Evolutionary conservation across 345 rosid species (phyloP), one percentile per base, ranked within the genome.

Genomic region (Aquilaria sinensis): DNA sequence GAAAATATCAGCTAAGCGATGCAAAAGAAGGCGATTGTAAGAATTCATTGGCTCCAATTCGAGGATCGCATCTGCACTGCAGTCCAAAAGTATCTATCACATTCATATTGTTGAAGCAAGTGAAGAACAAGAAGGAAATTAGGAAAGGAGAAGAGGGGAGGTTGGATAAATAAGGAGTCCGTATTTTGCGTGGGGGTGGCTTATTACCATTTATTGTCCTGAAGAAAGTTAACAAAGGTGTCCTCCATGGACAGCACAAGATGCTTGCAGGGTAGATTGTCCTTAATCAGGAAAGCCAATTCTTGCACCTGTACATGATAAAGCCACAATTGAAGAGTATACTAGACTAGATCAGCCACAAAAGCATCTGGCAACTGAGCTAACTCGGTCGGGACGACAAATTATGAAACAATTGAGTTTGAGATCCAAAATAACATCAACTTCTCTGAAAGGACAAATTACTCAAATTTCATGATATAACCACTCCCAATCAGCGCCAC

Each of bases 11-110:
- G 89, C 92, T 51, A 86, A 75, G 1, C 83, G 80, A 75, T 83
- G 92, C 75, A 83, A 37, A 31, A 86, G 87, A 64, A 83, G 89
- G 10, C 92, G 87, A 51, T 61, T 80, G 64, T 86, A 86, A 12
- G 92, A 62, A 67, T 80, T 77, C 92, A 83, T 83, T 16, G 92
- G 87, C 70, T 86, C 85, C 81, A 86, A 70, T 66, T 86, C 84
- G 15, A 83, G 72, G 49, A 80, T 56, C 65, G 77, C 83, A 60
- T 81, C 82, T 62, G 74, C 55, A 62, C 92, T 86, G 83, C 75
- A 73, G 51, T 9, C 50, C 51, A 65, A 58, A 9, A 59, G 43
- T 60, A 11, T 66, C 37, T 64, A 56, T 14, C 48, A 48, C 13
- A 43, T 16, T 33, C 48, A 13, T 16, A 32, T 47, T 43, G 43